A percentile compares a stretch with the other conserved stretches of the same genome.
These are phyloP conservation scores for Coniosporium uncinatum DNA, from an alignment of 2,329 filamentous ascomycete genomes.

Conservation along the genomic window DNA sequence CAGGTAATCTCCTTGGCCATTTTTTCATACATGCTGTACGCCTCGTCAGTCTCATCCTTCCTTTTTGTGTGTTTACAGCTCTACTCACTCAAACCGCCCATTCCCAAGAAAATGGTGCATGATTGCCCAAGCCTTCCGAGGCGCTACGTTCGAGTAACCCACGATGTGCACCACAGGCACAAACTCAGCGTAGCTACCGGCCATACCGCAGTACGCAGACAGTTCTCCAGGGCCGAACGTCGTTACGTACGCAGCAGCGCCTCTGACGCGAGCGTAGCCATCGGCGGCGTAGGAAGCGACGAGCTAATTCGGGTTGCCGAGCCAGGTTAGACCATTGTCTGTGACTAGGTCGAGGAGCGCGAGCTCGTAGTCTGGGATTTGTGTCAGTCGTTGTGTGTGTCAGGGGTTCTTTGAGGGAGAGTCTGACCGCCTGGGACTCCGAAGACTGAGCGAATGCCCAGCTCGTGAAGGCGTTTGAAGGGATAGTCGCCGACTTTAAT, in stretches of 20 bases:
- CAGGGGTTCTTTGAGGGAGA: no score
- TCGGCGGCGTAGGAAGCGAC: conserved; percentile 46
- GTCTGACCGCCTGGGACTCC: conserved; percentile 48
- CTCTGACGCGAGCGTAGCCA: conserved; percentile 39
- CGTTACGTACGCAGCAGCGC: conserved; percentile 37
- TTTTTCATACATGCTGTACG: conserved; percentile 77
- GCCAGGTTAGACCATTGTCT: conserved; percentile 48
- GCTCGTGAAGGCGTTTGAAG: conserved; percentile 40
- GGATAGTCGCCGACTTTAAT: conserved; percentile 36
- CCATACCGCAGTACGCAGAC: conserved; percentile 38
- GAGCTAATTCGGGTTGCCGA: conserved; percentile 57
- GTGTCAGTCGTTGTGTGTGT: conserved; percentile 13
- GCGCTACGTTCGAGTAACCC: conserved; percentile 30
- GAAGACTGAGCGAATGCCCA: conserved; percentile 42
- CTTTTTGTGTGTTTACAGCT: no score
- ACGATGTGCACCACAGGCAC: conserved; percentile 41
- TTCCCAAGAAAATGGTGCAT: conserved; percentile 41
- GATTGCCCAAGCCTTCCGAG: conserved; percentile 31
- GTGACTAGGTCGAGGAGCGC: conserved; percentile 51
- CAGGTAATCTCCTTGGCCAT: conserved; percentile 73
- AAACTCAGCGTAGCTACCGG: conserved; percentile 39
- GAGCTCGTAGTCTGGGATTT: conserved; percentile 36
- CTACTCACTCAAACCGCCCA: no score
- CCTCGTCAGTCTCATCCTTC: no score
- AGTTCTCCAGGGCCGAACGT: conserved; percentile 43